Evolutionary conservation across 208 protist genomes (phyloP), one percentile per base, ranked within the genome.

Genomic region (Wallacemonas rigidus): DNA sequence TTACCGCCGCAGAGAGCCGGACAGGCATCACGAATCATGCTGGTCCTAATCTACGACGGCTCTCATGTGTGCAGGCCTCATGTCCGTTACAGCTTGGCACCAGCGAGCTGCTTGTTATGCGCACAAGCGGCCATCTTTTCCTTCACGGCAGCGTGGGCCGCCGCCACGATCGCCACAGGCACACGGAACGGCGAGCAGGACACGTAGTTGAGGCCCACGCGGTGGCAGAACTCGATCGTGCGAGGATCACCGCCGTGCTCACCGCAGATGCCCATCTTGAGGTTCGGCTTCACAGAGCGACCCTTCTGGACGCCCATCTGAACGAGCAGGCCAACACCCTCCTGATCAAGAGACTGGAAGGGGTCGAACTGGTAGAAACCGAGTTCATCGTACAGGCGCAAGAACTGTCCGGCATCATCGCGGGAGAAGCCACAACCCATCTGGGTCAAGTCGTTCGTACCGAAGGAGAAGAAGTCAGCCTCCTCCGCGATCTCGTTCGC

Each of bases 401-500:
- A 81, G 93, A 99, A 99, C 55, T 86, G 83, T 36, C 81, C 93
- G 44, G 94, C 83, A 81, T 99, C 98, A 82, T 99, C 98, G 71
- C 98, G 92, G 8, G 97, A 98, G 83, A 98, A 98, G 71, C 96
- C 96, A 74, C 95, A 98, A 70, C 96, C 98, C 89, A 97, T 98
- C 85, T 99, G 97, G 55, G 97, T 98, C 53, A 99, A 85, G 71
- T 99, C 98, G 87, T 99, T 99, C 53, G 97, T 99, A 55, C 98
- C 97, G 79, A 98, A 98, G 41, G 95, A 98, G 79, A 98, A 98
- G 94, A 98, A 98, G 69, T 98, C 92, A 26, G 93, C 93, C 74
- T 95, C 82, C 67, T 87, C 62, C 15, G 96, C 96, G 64, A 98
- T 97, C 76, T 97, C 67, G 73, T 94, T 84, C 51, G 94, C 94